Base-by-base conservation (phyloP, 2,329 filamentous ascomycete species). In the Teratosphaeria nubilosa region DNA sequence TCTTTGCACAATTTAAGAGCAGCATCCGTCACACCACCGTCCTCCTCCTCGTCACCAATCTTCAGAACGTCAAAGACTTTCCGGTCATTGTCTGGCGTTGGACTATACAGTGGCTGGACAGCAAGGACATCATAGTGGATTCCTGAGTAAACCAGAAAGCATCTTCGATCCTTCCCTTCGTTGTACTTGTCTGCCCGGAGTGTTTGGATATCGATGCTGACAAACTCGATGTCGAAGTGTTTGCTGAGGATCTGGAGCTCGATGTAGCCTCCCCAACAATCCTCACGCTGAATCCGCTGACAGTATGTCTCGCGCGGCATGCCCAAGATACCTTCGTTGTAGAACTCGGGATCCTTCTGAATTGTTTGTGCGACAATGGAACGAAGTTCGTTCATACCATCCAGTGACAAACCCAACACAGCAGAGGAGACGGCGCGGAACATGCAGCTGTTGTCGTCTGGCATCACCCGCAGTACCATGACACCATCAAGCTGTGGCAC, bases 51-150 rank as follows among this genome's bases (percentile, higher is more conserved):
- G 32, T 67, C 68, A 4, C 66, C 68, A 30, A 66, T 64, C 31
- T 64, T 59, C 14, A 71, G 58, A 0, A 80, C 72, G 58, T 85
- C 80, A 56, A 96, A 84, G 0, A 95, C 82, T 65, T 87, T 86
- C n/a, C 86, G 82, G 69, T 97, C 92, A 62, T 86, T 82, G 27
- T 94, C 88, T 0, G 89, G 83, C 7, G 86, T 82, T 11, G 83
- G 76, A 53, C 81, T 77, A 5, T 83, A 75, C 24, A 78, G 84
- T 45, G 81, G 83, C 20, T 84, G 86, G 63, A 95, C 83, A 0
- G 88, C 90, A 60, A 96, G 86, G 6, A 89, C 86, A 73, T 96
- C 92, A 74, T 96, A 96, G 72, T 96, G 91, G 55, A 96, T 94
- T 2, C 91, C 91, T 0, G 88, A 92, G 74, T 96, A 96, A 0